Conservation (phyloP, 306 rosid species). For the Rubus parviflorus region DNA sequence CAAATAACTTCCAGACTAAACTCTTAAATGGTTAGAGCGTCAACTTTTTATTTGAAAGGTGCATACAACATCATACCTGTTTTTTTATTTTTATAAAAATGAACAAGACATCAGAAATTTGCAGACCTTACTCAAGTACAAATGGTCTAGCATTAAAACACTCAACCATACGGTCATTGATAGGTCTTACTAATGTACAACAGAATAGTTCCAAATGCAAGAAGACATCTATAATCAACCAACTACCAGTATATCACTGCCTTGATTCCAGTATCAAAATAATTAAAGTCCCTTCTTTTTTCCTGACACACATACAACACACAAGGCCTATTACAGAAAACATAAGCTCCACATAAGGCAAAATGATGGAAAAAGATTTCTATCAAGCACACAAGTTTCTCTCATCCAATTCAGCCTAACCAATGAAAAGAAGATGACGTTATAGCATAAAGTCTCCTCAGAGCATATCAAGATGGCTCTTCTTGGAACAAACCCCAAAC, state of each 20-base stretch:
- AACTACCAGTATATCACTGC: background rate
- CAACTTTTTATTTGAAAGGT: background rate
- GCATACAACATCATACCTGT: background rate
- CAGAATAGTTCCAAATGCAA: background rate
- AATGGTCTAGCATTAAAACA: background rate
- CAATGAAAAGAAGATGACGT: background rate
- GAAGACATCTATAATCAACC: background rate
- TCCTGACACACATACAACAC: background rate
- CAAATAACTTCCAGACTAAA: background rate
- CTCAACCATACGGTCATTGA: background rate
- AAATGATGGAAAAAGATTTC: background rate
- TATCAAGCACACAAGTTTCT: background rate
- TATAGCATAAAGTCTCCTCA: slow-evolving; percentile 3
- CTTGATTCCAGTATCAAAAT: background rate
- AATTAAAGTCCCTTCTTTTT: background rate
- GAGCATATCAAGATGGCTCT: slow-evolving; percentile 18
- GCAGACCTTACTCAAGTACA: background rate
- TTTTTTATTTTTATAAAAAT: background rate
- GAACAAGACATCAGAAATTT: background rate
- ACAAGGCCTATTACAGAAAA: background rate
- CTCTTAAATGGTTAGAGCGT: background rate
- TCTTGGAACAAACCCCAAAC: slow-evolving; percentile 15
- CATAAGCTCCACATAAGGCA: background rate
- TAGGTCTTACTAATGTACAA: background rate
- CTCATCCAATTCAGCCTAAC: background rate